Conservation (phyloP, 1,284 basidiomycete genomes). For the Ceratobasidium papillatum region DNA sequence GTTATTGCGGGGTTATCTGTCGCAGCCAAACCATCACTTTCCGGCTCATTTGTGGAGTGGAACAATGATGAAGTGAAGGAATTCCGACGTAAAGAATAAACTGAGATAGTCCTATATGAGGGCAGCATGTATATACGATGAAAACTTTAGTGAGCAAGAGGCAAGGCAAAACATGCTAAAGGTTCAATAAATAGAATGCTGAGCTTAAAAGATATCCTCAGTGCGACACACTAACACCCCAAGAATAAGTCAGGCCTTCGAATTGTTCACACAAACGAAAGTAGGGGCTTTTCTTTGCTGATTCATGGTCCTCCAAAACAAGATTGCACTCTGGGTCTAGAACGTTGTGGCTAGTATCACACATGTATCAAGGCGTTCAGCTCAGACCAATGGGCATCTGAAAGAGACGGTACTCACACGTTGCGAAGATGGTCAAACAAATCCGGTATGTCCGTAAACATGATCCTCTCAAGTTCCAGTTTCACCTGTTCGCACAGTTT, state of each 20-base stretch:
- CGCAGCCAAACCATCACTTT: constrained; percentile 64
- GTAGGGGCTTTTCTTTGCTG: not conserved
- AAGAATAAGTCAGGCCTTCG: not conserved
- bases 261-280: not conserved
- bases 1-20: constrained; percentile 76
- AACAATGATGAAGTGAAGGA: constrained; percentile 46
- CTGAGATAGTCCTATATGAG: not conserved
- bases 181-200: too few relatives aligned
- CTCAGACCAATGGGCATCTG: not conserved
- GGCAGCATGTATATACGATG: too few relatives aligned
- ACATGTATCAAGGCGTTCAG: too few relatives aligned
- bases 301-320: not conserved
- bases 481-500: not conserved
- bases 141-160: too few relatives aligned
- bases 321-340: not conserved
- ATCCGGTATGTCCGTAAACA: not conserved
- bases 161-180: too few relatives aligned
- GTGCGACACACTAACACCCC: too few relatives aligned
- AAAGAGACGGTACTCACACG: not conserved
- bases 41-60: constrained; percentile 75
- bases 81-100: constrained; percentile 18
- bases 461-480: not conserved
- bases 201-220: too few relatives aligned
- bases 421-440: not conserved
- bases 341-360: not conserved